These are phyloP conservation scores for Sarocladium strictum DNA, from an alignment of 2,329 filamentous ascomycete species.

Conservation along the genomic window DNA sequence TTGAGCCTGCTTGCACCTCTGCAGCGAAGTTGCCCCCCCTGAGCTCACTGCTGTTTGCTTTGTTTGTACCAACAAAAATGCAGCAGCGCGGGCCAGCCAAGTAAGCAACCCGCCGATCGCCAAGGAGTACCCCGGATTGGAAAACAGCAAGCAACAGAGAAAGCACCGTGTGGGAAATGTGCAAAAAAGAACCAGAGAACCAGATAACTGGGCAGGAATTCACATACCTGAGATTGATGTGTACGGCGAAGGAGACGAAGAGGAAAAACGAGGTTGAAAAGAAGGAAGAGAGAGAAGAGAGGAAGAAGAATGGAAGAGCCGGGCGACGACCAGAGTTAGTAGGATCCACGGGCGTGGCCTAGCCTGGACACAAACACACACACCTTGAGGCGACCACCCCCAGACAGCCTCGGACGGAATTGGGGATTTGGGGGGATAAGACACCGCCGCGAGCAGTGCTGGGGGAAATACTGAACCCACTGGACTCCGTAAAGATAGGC, in stretches of 20 bases:
- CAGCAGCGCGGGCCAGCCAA: slow-evolving; percentile 3
- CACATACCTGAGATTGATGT: slow-evolving; percentile 10
- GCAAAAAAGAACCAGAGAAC: background rate
- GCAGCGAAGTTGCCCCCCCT: no score
- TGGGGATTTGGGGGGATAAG: background rate
- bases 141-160: background rate
- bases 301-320: background rate
- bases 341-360: background rate
- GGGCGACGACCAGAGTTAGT: background rate
- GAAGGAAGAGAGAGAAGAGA: slow-evolving; percentile 8
- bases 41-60: background rate
- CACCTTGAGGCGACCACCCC: no score
- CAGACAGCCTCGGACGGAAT: no score
- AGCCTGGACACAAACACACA: background rate
- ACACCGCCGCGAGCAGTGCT: background rate
- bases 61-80: background rate
- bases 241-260: background rate
- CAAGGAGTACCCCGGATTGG: background rate
- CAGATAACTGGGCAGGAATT: background rate
- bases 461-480: background rate
- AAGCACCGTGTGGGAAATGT: background rate
- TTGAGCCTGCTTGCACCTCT: no score
- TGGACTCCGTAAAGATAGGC: no score
- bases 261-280: slow-evolving; percentile 10
- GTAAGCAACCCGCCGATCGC: background rate